phyloP scores from a whole-genome alignment of 352 stramenopile species.

The Lagenidium giganteum region DNA sequence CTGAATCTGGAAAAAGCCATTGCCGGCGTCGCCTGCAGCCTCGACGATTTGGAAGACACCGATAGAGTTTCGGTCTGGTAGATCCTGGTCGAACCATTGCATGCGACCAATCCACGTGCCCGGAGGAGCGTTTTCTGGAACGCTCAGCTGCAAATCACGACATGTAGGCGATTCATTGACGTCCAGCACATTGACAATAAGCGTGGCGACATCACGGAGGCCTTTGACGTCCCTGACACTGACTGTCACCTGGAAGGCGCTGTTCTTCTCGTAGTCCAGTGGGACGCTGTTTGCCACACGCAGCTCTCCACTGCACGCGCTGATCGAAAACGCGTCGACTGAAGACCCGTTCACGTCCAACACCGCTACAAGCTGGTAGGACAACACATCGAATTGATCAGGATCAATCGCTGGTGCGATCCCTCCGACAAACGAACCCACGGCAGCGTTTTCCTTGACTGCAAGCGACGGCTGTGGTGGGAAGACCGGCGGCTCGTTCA shows the following conservation, averaged over 20 bases:
- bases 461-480: slow-evolving; percentile 17
- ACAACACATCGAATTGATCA: slow-evolving; percentile 38
- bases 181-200: slow-evolving; percentile 19
- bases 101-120: slow-evolving; percentile 20
- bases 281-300: slow-evolving; percentile 20
- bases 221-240: slow-evolving; percentile 43
- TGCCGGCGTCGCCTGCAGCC: slow-evolving; percentile 3
- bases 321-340: slow-evolving; percentile 46
- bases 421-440: slow-evolving; percentile 26
- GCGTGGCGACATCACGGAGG: slow-evolving; percentile 16
- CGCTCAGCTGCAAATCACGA: not conserved
- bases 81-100: slow-evolving; percentile 36
- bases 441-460: slow-evolving; percentile 30
- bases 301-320: slow-evolving; percentile 50
- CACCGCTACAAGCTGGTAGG: slow-evolving; percentile 26
- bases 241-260: slow-evolving; percentile 21
- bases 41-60: slow-evolving; percentile 37
- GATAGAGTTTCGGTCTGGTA: slow-evolving; percentile 29
- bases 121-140: slow-evolving; percentile 25
- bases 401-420: slow-evolving; percentile 33
- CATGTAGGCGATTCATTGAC: slow-evolving; percentile 27
- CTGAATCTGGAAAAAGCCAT: slow-evolving; percentile 12
- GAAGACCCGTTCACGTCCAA: slow-evolving; percentile 20
- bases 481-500: slow-evolving; percentile 47
- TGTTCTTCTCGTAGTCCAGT: slow-evolving; percentile 34